Conservation (phyloP, 495 filamentous ascomycete species). For the Achaetomiella virescens region DNA sequence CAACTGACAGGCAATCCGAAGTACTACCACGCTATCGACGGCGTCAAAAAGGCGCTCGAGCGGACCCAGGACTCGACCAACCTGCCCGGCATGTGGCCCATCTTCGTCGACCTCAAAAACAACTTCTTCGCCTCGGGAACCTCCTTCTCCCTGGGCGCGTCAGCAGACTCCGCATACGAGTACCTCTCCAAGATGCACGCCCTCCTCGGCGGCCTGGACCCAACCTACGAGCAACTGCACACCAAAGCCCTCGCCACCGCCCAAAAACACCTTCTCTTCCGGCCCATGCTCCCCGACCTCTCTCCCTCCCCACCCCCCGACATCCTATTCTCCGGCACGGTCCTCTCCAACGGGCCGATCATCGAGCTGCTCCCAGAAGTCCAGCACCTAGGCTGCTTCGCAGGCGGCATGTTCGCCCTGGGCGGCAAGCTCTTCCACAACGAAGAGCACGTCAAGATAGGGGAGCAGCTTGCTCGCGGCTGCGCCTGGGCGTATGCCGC, state of each 20-base stretch:
- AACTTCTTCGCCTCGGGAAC: constrained; percentile 25
- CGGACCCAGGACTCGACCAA: constrained; percentile 58
- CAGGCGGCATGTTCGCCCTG: constrained; percentile 86
- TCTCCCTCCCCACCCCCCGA: constrained; percentile 39
- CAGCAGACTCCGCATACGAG: constrained; percentile 80
- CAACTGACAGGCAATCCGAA: constrained; percentile 74
- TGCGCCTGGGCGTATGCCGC: constrained; percentile 88
- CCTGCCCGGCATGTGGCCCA: constrained; percentile 80
- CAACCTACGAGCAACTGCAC: constrained; percentile 39
- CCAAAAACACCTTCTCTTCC: constrained; percentile 63
- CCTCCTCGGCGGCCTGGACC: constrained; percentile 35
- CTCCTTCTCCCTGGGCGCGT: constrained; percentile 61
- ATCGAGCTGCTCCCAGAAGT: constrained; percentile 32
- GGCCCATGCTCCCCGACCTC: constrained; percentile 49
- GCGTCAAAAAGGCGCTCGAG: constrained; percentile 68
- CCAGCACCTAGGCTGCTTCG: constrained; percentile 64
- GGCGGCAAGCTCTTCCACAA: constrained; percentile 70
- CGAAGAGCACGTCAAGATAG: constrained; percentile 67
- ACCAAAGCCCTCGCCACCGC: constrained; percentile 55
- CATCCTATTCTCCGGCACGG: constrained; percentile 58
- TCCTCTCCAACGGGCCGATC: constrained; percentile 18
- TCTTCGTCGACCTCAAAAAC: constrained; percentile 51
- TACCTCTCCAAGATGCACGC: constrained; percentile 71
- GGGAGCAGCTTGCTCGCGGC: constrained; percentile 74
- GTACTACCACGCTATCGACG: constrained; percentile 78